These are phyloP conservation scores for Mucor lusitanicus DNA, from an alignment of 371 early-diverging fungal species.

Conservation along the genomic window DNA sequence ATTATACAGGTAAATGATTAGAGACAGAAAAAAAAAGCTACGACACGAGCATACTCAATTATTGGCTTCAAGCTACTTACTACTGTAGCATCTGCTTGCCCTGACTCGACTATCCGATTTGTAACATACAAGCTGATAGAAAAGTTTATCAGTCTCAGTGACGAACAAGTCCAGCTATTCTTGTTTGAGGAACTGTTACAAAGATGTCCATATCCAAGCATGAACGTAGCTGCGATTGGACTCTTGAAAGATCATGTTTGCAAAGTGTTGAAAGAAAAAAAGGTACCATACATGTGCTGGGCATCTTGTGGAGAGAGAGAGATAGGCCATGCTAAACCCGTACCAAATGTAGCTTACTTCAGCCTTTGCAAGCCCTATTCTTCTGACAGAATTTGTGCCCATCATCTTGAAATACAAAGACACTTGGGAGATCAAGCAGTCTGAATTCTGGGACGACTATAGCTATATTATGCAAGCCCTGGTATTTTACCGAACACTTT, in stretches of 20 bases:
- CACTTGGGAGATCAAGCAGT: not conserved
- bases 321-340: not conserved
- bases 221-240: constrained; percentile 41
- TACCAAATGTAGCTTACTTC: not conserved
- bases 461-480: constrained; percentile 41
- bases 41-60: not conserved
- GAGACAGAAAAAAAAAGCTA: too few species aligned
- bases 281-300: constrained; percentile 3
- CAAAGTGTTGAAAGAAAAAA: constrained; percentile 3
- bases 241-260: constrained; percentile 36
- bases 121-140: constrained; percentile 25
- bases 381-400: constrained; percentile 21
- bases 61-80: constrained; percentile 6
- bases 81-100: constrained; percentile 19
- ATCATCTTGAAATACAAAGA: constrained; percentile 16
- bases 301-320: not conserved
- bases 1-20: constrained; percentile 13
- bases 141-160: constrained; percentile 18
- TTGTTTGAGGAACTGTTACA: constrained; percentile 27
- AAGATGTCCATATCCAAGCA: constrained; percentile 37
- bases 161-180: constrained; percentile 26
- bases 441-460: constrained; percentile 35
- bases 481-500: constrained; percentile 29
- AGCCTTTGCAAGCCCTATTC: constrained; percentile 18
- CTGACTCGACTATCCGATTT: constrained; percentile 25